Evolutionary conservation across 108 stramenopile species (phyloP).

Genomic region (Conticribra weissflogii): DNA sequence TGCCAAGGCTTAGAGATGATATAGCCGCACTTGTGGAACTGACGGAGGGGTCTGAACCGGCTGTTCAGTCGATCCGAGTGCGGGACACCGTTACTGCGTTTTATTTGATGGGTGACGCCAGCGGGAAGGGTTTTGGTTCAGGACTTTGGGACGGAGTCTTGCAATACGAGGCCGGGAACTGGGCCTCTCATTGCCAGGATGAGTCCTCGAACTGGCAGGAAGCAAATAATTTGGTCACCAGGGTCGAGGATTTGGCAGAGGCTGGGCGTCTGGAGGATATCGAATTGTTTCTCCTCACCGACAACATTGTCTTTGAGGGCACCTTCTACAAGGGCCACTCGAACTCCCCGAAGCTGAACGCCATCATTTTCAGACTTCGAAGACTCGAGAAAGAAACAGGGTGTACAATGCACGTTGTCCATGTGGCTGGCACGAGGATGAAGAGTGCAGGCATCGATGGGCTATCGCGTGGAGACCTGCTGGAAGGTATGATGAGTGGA

Average conservation of each 20-base stretch:
- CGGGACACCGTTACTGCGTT: not conserved
- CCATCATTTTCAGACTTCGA: constrained; percentile 34
- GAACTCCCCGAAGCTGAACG: constrained; percentile 16
- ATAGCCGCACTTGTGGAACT: not conserved
- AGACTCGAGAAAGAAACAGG: not conserved
- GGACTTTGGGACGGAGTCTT: not conserved
- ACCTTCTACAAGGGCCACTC: constrained; percentile 53
- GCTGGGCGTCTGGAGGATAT: constrained; percentile 1
- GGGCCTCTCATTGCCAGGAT: not conserved
- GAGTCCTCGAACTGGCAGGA: constrained; percentile 42
- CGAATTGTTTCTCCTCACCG: constrained; percentile 51
- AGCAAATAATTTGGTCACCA: constrained; percentile 22
- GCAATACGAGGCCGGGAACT: constrained; percentile 8
- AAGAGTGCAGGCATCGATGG: constrained; percentile 20
- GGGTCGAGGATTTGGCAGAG: constrained; percentile 14
- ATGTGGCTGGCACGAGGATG: constrained; percentile 25
- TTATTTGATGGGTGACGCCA: constrained; percentile 48
- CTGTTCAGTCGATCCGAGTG: not conserved
- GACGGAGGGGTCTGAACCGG: not conserved
- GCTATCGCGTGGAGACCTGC: constrained; percentile 41
- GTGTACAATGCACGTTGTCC: constrained; percentile 14
- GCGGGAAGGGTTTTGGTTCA: constrained; percentile 32
- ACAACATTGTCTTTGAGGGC: constrained; percentile 45
- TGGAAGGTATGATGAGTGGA: constrained; percentile 50
- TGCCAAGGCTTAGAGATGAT: not conserved